These are phyloP conservation scores for Botryosphaeria dothidea DNA, from an alignment of 2,329 filamentous ascomycete genomes.

Conservation along the genomic window DNA sequence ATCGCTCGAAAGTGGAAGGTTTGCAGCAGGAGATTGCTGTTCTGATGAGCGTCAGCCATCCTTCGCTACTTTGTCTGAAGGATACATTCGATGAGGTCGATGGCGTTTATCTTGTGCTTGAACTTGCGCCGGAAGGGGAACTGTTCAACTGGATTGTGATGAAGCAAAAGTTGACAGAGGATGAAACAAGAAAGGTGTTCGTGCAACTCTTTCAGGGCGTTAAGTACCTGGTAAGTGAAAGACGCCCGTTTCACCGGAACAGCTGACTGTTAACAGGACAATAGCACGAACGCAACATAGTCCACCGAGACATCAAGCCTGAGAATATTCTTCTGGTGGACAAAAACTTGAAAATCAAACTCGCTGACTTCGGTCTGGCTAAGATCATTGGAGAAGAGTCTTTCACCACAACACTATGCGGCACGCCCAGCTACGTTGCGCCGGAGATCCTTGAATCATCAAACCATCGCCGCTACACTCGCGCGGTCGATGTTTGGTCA, in stretches of 20 bases:
- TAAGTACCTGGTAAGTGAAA: conserved; percentile 80
- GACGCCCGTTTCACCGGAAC: not conserved
- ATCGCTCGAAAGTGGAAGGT: conserved; percentile 79
- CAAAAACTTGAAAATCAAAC: conserved; percentile 80
- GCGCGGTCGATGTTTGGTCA: conserved; percentile 95
- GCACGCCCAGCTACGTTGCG: conserved; percentile 96
- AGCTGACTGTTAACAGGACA: conserved; percentile 25
- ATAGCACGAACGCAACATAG: conserved; percentile 94
- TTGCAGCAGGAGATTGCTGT: conserved; percentile 96
- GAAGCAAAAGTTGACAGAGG: conserved; percentile 84
- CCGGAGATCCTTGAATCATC: conserved; percentile 89
- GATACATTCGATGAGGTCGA: conserved; percentile 92
- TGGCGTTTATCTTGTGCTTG: conserved; percentile 86
- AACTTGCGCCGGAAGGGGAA: conserved; percentile 89
- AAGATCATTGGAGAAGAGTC: conserved; percentile 99
- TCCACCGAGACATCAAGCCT: conserved; percentile 96
- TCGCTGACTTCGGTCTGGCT: conserved; percentile 94
- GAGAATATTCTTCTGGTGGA: conserved; percentile 93
- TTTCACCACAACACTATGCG: conserved; percentile 92
- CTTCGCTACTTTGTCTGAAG: conserved; percentile 88
- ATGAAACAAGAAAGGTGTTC: conserved; percentile 83
- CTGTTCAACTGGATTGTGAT: conserved; percentile 93
- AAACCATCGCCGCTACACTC: conserved; percentile 83
- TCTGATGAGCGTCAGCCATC: conserved; percentile 94
- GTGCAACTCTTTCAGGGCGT: conserved; percentile 88